phyloP scores from a whole-genome alignment of 805 yeast species.

The Sugiyamaella qingdaonensis region DNA sequence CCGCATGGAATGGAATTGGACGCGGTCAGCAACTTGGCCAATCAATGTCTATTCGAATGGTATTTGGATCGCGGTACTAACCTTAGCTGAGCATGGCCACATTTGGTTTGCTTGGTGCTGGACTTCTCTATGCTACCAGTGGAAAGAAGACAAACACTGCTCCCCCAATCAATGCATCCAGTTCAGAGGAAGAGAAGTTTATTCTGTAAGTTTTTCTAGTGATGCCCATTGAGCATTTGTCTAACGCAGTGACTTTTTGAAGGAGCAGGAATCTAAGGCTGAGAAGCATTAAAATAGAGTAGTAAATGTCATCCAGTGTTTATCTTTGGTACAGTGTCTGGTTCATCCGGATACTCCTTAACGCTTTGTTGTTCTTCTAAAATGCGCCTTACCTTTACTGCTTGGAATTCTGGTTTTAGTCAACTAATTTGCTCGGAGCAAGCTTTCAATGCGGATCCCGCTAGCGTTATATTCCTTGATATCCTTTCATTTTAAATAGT shows the following conservation, averaged over 20 bases:
- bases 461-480: no score
- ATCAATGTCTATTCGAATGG: background rate
- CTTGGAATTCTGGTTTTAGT: no score
- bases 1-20: background rate
- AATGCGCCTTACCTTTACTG: no score
- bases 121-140: constrained; percentile 67
- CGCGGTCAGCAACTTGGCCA: background rate
- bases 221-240: background rate
- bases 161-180: constrained; percentile 69
- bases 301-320: background rate
- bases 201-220: constrained; percentile 36
- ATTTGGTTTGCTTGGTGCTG: constrained; percentile 59
- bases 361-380: no score
- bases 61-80: background rate
- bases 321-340: no score
- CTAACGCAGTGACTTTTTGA: constrained; percentile 51
- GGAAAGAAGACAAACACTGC: constrained; percentile 49
- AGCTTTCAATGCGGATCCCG: no score
- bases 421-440: no score
- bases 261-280: constrained; percentile 38
- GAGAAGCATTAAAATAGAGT: constrained; percentile 20
- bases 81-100: constrained; percentile 72
- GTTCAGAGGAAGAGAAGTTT: constrained; percentile 88
- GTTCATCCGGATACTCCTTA: no score
- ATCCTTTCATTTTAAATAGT: no score